Base-by-base conservation (phyloP, 306 rosid species). In the Senna siamea region DNA sequence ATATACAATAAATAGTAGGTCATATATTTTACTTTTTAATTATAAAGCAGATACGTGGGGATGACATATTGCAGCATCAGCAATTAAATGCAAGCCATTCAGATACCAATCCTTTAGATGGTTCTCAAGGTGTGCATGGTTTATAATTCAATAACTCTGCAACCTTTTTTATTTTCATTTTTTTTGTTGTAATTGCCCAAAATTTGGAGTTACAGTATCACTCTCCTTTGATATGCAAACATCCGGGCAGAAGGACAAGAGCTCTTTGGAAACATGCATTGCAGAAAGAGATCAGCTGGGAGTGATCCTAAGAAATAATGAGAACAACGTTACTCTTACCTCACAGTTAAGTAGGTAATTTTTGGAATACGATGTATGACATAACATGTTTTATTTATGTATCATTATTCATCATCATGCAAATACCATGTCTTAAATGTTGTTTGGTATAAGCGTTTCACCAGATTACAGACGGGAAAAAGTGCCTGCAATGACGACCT, bases 271-370 rank as follows among this genome's bases (percentile, higher is more conserved):
- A 75, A 54, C 89, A 5, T 44, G 89, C 79, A 56, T 73, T 46
- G 58, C 22, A 0, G 85, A 77, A 79, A 83, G 85, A 70, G 89
- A 85, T 47, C 61, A 70, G 26, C 47, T 80, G 53, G 83, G 53
- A 17, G 55, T 17, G 35, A 51, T 80, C 26, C 55, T 82, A 43
- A 86, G 84, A 72, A 72, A 77, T n/a, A 74, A 76, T 6, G 89
- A 82, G 53, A 71, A 82, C 58, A 76, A 80, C 73, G 76, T 66
- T 67, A 53, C 66, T 65, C 74, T 71, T 51, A 59, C 83, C 7
- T 81, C 90, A 37, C 88, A 76, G 66, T 62, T 80, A 63, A 87
- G 82, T 66, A 73, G 80, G 86, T 85, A 80, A 80, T 7, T 34
- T 1, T 18, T 56, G 62, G 46, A 8, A 64, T 61, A 17, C 43